A percentile compares a stretch with the other conserved stretches of the same genome.
These are phyloP conservation scores for Wickerhamomyces mucosus DNA, from an alignment of 805 yeast genomes.

Conservation along the genomic window DNA sequence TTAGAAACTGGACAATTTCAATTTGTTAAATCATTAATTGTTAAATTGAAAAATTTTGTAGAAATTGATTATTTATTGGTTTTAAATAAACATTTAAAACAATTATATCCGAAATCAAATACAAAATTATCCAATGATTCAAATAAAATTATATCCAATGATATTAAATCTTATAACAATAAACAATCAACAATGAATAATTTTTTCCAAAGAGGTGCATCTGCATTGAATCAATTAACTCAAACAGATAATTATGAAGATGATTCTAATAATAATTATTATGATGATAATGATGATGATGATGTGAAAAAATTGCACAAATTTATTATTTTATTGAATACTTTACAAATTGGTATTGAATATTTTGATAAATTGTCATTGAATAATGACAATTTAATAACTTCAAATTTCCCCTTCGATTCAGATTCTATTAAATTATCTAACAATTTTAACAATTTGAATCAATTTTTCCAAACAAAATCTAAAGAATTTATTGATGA, in stretches of 20 bases:
- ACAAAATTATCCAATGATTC: conserved; percentile 17
- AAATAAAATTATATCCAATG: conserved; percentile 9
- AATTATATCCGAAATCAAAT: conserved; percentile 31
- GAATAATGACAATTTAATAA: conserved; percentile 14
- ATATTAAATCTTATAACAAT: conserved; percentile 6
- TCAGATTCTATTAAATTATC: not conserved
- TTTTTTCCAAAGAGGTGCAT: conserved; percentile 34
- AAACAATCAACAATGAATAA: conserved; percentile 16
- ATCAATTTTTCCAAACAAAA: conserved; percentile 14
- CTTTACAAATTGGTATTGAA: conserved; percentile 24
- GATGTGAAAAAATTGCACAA: conserved; percentile 48
- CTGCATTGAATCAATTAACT: conserved; percentile 29
- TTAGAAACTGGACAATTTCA: conserved; percentile 61
- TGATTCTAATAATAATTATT: conserved; percentile 51
- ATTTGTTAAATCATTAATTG: conserved; percentile 44
- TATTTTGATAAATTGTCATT: conserved; percentile 27
- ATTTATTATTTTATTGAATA: conserved; percentile 22
- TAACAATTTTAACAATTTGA: conserved; percentile 11
- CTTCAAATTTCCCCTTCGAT: no score
- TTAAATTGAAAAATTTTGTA: conserved; percentile 47
- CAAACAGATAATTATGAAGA: conserved; percentile 34
- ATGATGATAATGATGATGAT: conserved; percentile 63
- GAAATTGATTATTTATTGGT: conserved; percentile 57
- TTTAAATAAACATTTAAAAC: conserved; percentile 36
- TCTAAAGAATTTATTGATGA: conserved; percentile 26